Percentiles rank a stretch among this genome's conserved stretches.
These are phyloP conservation scores for Fusarium lateritium DNA, from an alignment of 2,329 filamentous ascomycete genomes.

Conservation along the genomic window DNA sequence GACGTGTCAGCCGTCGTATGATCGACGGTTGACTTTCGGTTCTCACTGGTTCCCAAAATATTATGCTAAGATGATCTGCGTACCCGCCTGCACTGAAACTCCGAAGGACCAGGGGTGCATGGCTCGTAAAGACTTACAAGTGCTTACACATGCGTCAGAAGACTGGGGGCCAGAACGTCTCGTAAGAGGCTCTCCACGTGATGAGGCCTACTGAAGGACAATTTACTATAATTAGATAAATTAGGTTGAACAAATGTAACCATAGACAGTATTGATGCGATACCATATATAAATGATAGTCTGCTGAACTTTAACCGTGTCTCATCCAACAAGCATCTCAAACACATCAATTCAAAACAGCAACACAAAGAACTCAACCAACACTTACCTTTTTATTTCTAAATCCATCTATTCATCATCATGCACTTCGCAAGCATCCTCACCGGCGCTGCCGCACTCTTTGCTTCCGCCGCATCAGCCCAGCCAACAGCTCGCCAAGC, in stretches of 20 bases:
- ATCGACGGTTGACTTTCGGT: constrained; percentile 11
- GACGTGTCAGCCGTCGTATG: constrained; percentile 15
- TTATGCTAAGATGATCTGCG: constrained; percentile 5
- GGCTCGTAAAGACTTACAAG: constrained; percentile 17
- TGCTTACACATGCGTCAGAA: constrained; percentile 33
- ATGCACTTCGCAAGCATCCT: constrained; percentile 30
- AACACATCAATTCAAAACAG: background rate
- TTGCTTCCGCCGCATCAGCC: constrained; percentile 1
- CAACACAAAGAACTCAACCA: background rate
- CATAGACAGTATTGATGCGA: background rate
- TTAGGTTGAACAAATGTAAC: background rate
- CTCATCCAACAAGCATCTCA: background rate
- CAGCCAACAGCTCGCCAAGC: constrained; percentile 25
- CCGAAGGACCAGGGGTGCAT: constrained; percentile 1
- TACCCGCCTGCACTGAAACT: background rate
- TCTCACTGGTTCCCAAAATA: constrained; percentile 14
- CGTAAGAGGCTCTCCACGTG: background rate
- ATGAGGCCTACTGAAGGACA: background rate
- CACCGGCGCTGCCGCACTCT: constrained; percentile 15
- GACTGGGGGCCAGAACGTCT: constrained; percentile 2
- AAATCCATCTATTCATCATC: background rate
- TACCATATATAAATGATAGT: constrained; percentile 2
- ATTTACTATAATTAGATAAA: constrained; percentile 29
- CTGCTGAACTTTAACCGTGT: rapidly evolving
- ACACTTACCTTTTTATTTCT: background rate